Percentiles rank a stretch among this genome's conserved stretches.
Evolutionary conservation across 208 protist species (phyloP).

Genomic region (Leishmania tarentolae): DNA sequence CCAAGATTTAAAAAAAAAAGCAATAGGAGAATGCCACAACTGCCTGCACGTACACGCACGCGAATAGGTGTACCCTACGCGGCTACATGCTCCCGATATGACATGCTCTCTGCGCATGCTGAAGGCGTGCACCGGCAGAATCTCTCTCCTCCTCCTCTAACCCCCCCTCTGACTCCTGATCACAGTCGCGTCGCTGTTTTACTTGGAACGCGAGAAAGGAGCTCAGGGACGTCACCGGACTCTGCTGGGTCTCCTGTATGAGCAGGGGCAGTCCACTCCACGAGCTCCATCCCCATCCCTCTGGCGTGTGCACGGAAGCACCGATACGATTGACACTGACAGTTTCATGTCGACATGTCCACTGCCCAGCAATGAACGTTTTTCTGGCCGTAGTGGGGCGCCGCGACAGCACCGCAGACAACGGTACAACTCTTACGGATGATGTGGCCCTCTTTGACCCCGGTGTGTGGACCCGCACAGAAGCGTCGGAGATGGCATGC

Average conservation of each 20-base stretch:
- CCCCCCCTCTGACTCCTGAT: neutral
- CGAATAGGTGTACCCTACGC: neutral
- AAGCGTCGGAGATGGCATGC: slow-evolving; percentile 9
- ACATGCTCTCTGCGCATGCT: neutral
- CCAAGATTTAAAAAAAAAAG: neutral
- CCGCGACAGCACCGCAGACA: neutral
- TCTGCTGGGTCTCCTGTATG: neutral
- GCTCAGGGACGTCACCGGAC: neutral
- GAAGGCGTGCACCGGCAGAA: neutral
- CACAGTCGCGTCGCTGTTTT: neutral
- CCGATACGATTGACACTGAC: neutral
- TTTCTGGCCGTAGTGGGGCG: slow-evolving; percentile 10
- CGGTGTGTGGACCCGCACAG: slow-evolving; percentile 21
- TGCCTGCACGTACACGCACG: neutral
- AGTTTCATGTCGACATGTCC: neutral
- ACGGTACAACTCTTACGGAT: neutral
- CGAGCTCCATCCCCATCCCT: neutral
- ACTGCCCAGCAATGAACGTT: slow-evolving; percentile 3
- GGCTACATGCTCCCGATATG: neutral
- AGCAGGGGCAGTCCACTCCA: too few species aligned
- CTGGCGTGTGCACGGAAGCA: neutral
- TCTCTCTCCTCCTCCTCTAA: neutral
- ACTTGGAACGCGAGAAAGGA: neutral
- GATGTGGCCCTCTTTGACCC: slow-evolving; percentile 20
- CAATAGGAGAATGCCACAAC: neutral